Base-by-base conservation (phyloP, 129 eudicot genomes). In the Helichrysum umbraculigerum region DNA sequence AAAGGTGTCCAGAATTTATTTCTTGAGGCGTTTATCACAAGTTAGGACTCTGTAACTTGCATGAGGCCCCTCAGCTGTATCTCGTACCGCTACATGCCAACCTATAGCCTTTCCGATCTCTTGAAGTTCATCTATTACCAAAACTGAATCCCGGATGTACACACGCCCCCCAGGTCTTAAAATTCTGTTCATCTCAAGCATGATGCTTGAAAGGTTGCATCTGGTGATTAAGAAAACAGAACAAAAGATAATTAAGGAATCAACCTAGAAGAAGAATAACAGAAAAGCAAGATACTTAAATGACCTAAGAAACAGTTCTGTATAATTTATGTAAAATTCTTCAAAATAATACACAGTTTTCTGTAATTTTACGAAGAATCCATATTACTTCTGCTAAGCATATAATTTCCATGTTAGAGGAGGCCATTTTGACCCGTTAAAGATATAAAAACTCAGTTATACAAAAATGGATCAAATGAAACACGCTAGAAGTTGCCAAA, bases 111-210 rank as follows among this genome's bases (percentile, higher is more conserved):
- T 93, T 35, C 87, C 97, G 20, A 87, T 77, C 74, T 84, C 91
- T 87, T 86, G 85, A 87, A 91, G 97, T 59, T 93, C 96, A 82
- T 87, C 93, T 85, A 93, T 84, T 21, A 91, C 82, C 10, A 78
- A 29, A 61, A 87, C 30, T 52, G 93, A 74, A 81, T 93, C 98
- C 20, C 98, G 98, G 19, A 91, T 91, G 72, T 87, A 94, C 47
- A 84, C 98, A 7, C 58, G 96, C 70, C 98, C 98, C 54, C 98
- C 98, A 6, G 98, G 97, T 78, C 98, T 94, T 57, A 94, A 70
- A 1, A 91, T 89, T 72, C 98, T 86, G 67, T 94, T 96, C 97
- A 94, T 94, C 86, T 94, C 98, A 66, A 94, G 87, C 97, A 94
- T 87, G 50, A 94, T 94, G 75, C 86, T 88, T 19, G 97, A 85